Conservation (phyloP, 768 basidiomycete species). For the Myochromella boudieri region DNA sequence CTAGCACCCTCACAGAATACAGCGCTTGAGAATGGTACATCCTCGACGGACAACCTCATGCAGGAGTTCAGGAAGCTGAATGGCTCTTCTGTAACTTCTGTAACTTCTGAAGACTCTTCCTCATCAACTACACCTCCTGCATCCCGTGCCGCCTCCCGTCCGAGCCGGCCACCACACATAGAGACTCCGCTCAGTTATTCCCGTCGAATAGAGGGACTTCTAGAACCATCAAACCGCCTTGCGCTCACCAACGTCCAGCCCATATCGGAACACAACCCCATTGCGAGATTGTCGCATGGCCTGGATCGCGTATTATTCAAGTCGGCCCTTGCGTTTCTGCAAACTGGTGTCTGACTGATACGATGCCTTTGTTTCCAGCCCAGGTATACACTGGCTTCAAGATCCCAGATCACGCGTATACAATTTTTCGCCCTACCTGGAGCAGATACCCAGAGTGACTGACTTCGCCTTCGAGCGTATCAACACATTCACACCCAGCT, state of each 20-base stretch:
- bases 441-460: conserved; percentile 70
- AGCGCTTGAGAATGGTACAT: no score
- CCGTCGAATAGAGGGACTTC: conserved; percentile 34
- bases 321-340: conserved; percentile 17
- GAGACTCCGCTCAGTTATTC: conserved; percentile 20
- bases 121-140: no score
- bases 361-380: conserved; percentile 43
- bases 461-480: conserved; percentile 87
- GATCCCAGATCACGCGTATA: conserved; percentile 85
- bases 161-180: conserved; percentile 10
- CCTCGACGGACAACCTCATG: no score
- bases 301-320: conserved; percentile 65
- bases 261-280: conserved; percentile 44
- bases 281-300: conserved; percentile 64
- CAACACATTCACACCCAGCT: conserved; percentile 73
- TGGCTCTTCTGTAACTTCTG: no score
- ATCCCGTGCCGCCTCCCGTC: no score
- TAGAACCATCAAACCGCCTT: conserved; percentile 20
- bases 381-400: conserved; percentile 85
- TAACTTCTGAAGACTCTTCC: no score
- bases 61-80: no score
- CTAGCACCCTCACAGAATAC: no score
- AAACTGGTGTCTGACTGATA: not conserved
- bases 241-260: conserved; percentile 38
- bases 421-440: conserved; percentile 76